A percentile compares a stretch with the other conserved stretches of the same genome.
These are phyloP conservation scores for Lentinula novae-zelandiae DNA, from an alignment of 1,284 basidiomycete species.

Conservation along the genomic window DNA sequence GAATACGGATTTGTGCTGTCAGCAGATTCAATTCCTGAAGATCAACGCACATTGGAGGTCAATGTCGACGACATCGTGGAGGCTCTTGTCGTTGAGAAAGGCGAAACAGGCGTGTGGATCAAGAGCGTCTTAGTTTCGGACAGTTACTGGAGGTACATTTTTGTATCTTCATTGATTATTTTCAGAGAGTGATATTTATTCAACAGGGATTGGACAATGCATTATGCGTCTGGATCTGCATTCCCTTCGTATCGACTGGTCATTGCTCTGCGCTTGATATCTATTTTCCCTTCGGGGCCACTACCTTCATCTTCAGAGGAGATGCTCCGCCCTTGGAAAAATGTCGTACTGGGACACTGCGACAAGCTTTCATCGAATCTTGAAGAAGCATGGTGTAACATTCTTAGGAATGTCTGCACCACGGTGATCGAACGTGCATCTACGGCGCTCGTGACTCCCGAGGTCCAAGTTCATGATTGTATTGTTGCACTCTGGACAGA, in stretches of 20 bases:
- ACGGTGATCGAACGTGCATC: slow-evolving; percentile 19
- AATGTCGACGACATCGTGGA: slow-evolving; percentile 60
- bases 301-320: slow-evolving; percentile 23
- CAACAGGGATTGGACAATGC: slow-evolving; percentile 71
- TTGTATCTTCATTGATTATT: neutral
- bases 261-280: slow-evolving; percentile 63
- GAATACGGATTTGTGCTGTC: slow-evolving; percentile 79
- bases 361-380: slow-evolving; percentile 36
- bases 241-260: slow-evolving; percentile 77
- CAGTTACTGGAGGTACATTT: slow-evolving; percentile 73
- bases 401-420: slow-evolving; percentile 32
- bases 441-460: slow-evolving; percentile 8
- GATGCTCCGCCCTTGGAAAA: slow-evolving; percentile 47
- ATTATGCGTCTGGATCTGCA: slow-evolving; percentile 52
- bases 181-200: neutral
- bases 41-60: slow-evolving; percentile 44
- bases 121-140: slow-evolving; percentile 48
- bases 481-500: slow-evolving; percentile 38
- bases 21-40: slow-evolving; percentile 21
- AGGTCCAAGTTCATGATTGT: slow-evolving; percentile 28
- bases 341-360: slow-evolving; percentile 46
- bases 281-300: slow-evolving; percentile 29
- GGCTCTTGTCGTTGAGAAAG: slow-evolving; percentile 38
- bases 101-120: slow-evolving; percentile 39
- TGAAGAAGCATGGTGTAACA: slow-evolving; percentile 34